Base-by-base conservation (phyloP, 1,284 basidiomycete genomes). In the Microbotryum intermedium region DNA sequence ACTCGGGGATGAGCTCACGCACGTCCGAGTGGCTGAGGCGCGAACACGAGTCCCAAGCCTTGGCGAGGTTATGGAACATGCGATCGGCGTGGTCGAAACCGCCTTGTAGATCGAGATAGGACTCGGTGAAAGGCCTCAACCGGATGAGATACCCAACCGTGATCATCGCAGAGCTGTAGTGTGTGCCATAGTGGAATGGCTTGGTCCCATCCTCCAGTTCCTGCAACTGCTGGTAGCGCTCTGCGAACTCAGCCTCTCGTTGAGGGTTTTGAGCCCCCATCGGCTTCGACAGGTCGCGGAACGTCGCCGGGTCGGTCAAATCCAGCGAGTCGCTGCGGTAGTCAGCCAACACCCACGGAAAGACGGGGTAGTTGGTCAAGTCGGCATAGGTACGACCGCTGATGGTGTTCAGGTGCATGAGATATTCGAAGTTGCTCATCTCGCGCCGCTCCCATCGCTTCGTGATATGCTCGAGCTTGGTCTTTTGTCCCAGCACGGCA, bases 61-160 rank as follows among this genome's bases (percentile, higher is more conserved):
- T 58, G 5, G 53, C 39, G 28, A 62, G 47, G 44, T 44, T 55
- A 53, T 57, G 84, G 75, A 97, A 97, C 16, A 95, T 76, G 26
- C 93, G 81, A 76, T 97, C 92, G 0, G 93, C 90, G n/a, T 95
- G 76, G 77, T 97, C 93, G 83, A 92, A 97, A n/a, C 92, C 90
- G 25, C 90, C 90, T 79, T 85, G 68, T 26, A 49, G 2, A 11
- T 48, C 51, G 46, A 55, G 47, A 78, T 93, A 94, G 84, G 93
- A 92, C 71, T 86, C 84, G 23, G 90, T 92, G 73, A 87, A 95
- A 0, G 93, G 93, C 11, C 87, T 84, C 69, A 94, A 77, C 13
- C 93, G 82, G 62, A 97, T 94, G 71, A 97, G 77, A 76, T 88
- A 97, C 67, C 94, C 91, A 76, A 91, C 94, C 39, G 94, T 90